Conservation (phyloP, 2,329 filamentous ascomycete genomes). For the Aspergillus clavatus region DNA sequence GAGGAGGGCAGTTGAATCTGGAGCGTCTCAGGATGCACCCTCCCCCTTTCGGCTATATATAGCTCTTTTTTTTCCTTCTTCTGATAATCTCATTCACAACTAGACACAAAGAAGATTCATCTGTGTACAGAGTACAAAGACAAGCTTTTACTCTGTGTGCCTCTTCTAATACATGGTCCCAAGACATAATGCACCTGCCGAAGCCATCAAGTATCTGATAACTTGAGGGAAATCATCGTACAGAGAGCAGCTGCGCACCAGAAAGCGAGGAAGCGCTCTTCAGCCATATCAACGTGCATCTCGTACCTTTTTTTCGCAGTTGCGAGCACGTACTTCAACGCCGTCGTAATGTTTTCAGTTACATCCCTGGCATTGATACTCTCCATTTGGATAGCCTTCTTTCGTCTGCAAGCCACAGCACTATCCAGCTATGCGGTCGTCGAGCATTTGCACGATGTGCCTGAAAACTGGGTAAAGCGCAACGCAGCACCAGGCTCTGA, state of each 20-base stretch:
- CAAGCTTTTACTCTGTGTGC: neutral
- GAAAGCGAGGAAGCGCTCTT: neutral
- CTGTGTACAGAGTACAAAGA: neutral
- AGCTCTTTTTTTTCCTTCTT: too few relatives aligned
- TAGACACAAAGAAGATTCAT: too few relatives aligned
- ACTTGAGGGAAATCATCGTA: too few relatives aligned
- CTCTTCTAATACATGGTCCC: neutral
- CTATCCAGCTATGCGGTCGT: slow-evolving; percentile 17
- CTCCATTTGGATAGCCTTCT: slow-evolving; percentile 10
- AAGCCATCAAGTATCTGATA: too few relatives aligned
- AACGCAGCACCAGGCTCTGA: slow-evolving; percentile 31
- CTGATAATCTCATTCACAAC: too few relatives aligned
- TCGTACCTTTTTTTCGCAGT: too few relatives aligned
- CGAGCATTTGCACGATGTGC: slow-evolving; percentile 27
- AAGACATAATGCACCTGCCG: too few relatives aligned
- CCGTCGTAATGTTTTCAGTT: slow-evolving; percentile 7
- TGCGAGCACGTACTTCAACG: neutral
- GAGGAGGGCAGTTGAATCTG: too few relatives aligned
- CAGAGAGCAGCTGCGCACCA: too few relatives aligned
- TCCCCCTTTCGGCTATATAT: too few relatives aligned
- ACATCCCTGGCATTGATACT: slow-evolving; percentile 5
- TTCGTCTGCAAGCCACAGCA: slow-evolving; percentile 2
- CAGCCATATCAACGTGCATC: neutral
- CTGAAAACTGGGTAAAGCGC: slow-evolving; percentile 32
- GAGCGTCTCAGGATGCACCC: too few relatives aligned